Conservation (phyloP, 164 flowering plant genomes). For the Cinnamomum chago region DNA sequence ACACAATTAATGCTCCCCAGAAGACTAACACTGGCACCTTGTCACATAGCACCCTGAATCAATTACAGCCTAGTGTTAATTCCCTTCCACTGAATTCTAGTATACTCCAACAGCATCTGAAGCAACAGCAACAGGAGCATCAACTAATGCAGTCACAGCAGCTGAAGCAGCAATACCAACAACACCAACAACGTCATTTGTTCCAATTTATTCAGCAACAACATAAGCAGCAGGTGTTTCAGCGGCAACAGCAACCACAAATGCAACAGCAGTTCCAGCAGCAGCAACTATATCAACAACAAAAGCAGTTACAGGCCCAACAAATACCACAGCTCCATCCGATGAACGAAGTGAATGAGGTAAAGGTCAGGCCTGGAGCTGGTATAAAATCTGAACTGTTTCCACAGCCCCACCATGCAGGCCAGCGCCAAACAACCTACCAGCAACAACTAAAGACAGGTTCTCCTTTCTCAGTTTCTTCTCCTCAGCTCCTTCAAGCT, state of each 20-base stretch:
- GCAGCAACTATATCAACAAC: constrained; percentile 11
- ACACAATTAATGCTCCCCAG: constrained; percentile 43
- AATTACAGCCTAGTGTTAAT: constrained; percentile 53
- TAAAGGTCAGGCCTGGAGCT: constrained; percentile 45
- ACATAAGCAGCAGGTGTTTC: constrained; percentile 47
- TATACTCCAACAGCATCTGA: constrained; percentile 36
- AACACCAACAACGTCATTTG: constrained; percentile 42
- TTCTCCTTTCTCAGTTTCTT: constrained; percentile 48
- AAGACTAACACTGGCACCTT: constrained; percentile 44
- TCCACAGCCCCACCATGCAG: constrained; percentile 51
- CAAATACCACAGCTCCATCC: constrained; percentile 60
- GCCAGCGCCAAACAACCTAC: constrained; percentile 47
- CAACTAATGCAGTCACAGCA: constrained; percentile 15
- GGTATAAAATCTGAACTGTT: constrained; percentile 48
- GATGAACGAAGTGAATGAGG: constrained; percentile 42
- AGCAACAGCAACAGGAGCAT: constrained; percentile 1
- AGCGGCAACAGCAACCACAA: constrained; percentile 39
- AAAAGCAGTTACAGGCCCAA: constrained; percentile 46
- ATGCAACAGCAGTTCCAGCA: constrained; percentile 20
- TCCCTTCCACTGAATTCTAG: constrained; percentile 40
- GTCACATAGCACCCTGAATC: constrained; percentile 47
- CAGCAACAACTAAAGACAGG: constrained; percentile 64
- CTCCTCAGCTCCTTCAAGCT: constrained; percentile 66
- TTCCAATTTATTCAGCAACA: constrained; percentile 44
- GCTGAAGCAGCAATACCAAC: constrained; percentile 43